Percentiles rank a stretch among this genome's conserved stretches.
phyloP scores from a whole-genome alignment of 768 basidiomycete genomes.

The Trichaptum fuscoviolaceum region DNA sequence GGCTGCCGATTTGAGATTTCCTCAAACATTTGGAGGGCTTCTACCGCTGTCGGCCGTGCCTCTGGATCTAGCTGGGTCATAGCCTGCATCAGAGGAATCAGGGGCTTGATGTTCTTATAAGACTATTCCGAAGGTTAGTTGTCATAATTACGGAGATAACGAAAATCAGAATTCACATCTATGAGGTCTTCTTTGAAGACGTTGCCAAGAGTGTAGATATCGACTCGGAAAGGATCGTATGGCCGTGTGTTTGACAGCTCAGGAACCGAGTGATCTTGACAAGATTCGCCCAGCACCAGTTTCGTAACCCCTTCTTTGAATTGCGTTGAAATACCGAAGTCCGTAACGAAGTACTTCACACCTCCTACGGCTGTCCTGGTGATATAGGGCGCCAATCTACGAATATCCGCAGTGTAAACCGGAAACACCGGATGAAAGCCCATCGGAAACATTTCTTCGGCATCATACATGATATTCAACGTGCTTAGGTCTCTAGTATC shows the following conservation, averaged over 20 bases:
- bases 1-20: too few relatives aligned
- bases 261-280: conserved; percentile 21
- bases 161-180: conserved; percentile 6
- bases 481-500: neutral
- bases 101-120: neutral
- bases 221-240: conserved; percentile 27
- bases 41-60: conserved; percentile 1
- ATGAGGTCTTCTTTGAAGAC: conserved; percentile 17
- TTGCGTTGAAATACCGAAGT: too few relatives aligned
- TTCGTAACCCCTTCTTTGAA: too few relatives aligned
- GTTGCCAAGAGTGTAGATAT: conserved; percentile 25
- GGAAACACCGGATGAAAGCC: conserved; percentile 33
- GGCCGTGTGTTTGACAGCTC: conserved; percentile 19
- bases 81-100: neutral
- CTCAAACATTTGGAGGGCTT: neutral
- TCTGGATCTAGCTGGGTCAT: neutral
- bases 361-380: conserved; percentile 11
- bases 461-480: conserved; percentile 36
- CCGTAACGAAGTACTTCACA: too few relatives aligned
- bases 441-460: conserved; percentile 25
- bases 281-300: conserved; percentile 15
- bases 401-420: conserved; percentile 29
- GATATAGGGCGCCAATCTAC: conserved; percentile 29
- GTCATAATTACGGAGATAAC: too few relatives aligned
- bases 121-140: neutral